These are phyloP conservation scores for Solanum medicagineum DNA, from an alignment of 257 asterid genomes.

Conservation along the genomic window DNA sequence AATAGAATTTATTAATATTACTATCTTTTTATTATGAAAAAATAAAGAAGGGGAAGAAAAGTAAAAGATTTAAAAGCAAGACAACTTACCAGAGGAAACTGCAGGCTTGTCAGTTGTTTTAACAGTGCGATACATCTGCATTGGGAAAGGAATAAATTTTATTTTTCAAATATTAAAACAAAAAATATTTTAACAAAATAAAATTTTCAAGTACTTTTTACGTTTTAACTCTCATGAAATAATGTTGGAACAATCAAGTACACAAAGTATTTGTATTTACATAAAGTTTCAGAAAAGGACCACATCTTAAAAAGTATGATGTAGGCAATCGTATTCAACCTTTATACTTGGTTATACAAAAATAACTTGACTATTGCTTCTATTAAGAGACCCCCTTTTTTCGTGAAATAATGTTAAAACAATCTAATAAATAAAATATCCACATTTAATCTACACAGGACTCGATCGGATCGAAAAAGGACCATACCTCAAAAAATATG, in stretches of 20 bases:
- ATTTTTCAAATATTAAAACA: background rate
- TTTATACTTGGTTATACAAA: background rate
- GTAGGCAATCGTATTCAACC: background rate
- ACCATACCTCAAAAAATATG: background rate
- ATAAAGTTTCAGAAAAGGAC: background rate
- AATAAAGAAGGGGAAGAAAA: background rate
- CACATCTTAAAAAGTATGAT: background rate
- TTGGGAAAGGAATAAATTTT: constrained; percentile 6
- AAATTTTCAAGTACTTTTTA: background rate
- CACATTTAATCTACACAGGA: too few species aligned
- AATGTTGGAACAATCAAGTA: background rate
- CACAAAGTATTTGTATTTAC: background rate
- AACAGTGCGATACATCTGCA: constrained; percentile 97
- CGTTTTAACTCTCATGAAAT: background rate
- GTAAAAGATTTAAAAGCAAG: constrained; percentile 3
- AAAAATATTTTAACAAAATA: background rate
- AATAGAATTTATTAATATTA: background rate
- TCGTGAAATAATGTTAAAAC: background rate
- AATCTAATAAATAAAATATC: too few species aligned
- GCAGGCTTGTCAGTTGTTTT: constrained; percentile 94
- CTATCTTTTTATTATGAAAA: too few species aligned
- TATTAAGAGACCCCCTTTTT: background rate
- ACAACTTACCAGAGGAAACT: constrained; percentile 77
- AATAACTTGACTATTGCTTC: background rate
- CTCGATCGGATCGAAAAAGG: background rate